Base-by-base conservation (phyloP, 495 filamentous ascomycete genomes). In the Saxophila tyrrhenica region DNA sequence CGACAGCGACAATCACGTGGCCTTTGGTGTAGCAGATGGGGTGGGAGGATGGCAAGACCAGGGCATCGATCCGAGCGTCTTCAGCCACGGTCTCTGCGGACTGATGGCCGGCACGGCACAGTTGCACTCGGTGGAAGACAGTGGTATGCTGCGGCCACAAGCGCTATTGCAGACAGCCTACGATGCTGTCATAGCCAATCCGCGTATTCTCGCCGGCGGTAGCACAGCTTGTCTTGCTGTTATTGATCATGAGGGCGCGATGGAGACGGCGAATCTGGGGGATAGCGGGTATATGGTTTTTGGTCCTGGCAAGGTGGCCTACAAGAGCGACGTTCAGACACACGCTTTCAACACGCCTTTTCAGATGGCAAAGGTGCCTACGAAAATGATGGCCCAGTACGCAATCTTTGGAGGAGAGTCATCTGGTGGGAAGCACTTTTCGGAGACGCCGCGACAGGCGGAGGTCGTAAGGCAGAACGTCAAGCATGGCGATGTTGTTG, bases 301-400 rank as follows among this genome's bases (percentile, higher is more conserved):
- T 51, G 80, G 89, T 21, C 75, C 83, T 29, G 91, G 88, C 61
- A 86, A 84, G 13, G 84, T 97, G 17, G 85, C 89, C 61, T 77
- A 86, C 42, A 81, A 80, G 65, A 92, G 89, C 2, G 76, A 81
- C 35, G 84, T 88, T 21, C 92, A 98, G 67, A 97, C 87, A 0
- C 94, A 98, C 66, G 88, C 85, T 21, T 98, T 98, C 75, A 98
- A 98, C 69, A 96, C 91, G 0, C 92, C 92, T 1, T 97, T 84
- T 68, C 92, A 98, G 69, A 80, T 98, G 19, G 89, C 87, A 57
- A 80, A 95, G 55, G 83, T 95, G 38, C 91, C 92, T 5, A 77
- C 83, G 9, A 79, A 77, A 59, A 82, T 95, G 72, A 77, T 86
- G 43, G 74, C 76, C 5, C 85, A 90, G 61, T 81, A 85, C 16